Percentiles rank a stretch among this genome's conserved stretches.
Evolutionary conservation across 441 rosid species (phyloP).

Genomic region (Kokia cookei): DNA sequence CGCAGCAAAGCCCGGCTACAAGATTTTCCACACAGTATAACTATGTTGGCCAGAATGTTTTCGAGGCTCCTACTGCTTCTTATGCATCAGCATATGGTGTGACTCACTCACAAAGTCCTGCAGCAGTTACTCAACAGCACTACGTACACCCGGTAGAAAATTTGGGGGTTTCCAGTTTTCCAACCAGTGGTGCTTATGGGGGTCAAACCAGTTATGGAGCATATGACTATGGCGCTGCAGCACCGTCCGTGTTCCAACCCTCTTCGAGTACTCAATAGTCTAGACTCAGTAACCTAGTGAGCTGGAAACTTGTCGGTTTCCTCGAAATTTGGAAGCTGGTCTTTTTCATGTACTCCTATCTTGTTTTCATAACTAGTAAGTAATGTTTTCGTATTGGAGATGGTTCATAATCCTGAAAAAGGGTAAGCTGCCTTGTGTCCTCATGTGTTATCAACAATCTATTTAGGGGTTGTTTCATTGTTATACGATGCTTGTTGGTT

Average conservation of each 20-base stretch:
- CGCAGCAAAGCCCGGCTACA: constrained; percentile 38
- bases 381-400: not conserved
- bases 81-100: constrained; percentile 29
- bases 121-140: constrained; percentile 35
- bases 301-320: not conserved
- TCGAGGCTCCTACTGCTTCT: constrained; percentile 23
- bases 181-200: constrained; percentile 22
- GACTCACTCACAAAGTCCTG: constrained; percentile 26
- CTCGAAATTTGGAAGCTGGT: not conserved
- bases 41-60: constrained; percentile 35
- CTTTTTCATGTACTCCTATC: not conserved
- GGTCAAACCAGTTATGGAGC: constrained; percentile 31
- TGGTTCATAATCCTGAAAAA: not conserved
- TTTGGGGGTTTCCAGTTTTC: constrained; percentile 16
- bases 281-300: not conserved
- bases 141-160: constrained; percentile 25
- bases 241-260: constrained; percentile 30
- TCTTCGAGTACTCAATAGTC: constrained; percentile 28
- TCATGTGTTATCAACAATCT: not conserved
- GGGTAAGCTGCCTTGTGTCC: not conserved
- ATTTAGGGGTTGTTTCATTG: not conserved
- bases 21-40: constrained; percentile 32
- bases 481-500: not conserved
- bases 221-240: constrained; percentile 33
- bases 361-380: not conserved